phyloP scores from a whole-genome alignment of 768 basidiomycete genomes.

The Termitomyces sp. region DNA sequence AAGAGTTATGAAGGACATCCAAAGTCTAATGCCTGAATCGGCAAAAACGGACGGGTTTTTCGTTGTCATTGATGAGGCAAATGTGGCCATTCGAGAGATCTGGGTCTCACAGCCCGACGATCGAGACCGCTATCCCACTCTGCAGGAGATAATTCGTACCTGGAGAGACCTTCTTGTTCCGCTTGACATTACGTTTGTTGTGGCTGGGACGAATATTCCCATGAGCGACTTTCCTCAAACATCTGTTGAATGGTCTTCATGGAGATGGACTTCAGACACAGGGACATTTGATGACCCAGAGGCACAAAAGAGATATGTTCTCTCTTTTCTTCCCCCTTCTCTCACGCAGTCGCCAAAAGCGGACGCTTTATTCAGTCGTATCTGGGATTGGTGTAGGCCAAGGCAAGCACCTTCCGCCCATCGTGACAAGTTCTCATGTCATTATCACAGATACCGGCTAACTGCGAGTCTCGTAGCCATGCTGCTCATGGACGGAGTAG shows the following conservation, averaged over 20 bases:
- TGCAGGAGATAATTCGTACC: not conserved
- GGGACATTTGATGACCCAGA: not conserved
- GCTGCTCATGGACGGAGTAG: too few relatives aligned
- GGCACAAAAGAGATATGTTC: not conserved
- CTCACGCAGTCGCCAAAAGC: not conserved
- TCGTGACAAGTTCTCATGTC: too few relatives aligned
- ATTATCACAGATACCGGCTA: too few relatives aligned
- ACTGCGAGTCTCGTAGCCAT: too few relatives aligned
- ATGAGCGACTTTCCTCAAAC: not conserved
- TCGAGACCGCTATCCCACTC: not conserved
- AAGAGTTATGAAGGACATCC: not conserved
- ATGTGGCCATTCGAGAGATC: not conserved
- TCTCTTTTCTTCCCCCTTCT: not conserved
- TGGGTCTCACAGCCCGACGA: not conserved
- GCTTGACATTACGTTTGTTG: not conserved
- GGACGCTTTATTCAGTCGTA: not conserved
- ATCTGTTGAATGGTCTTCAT: not conserved
- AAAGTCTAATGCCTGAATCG: not conserved
- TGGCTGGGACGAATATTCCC: not conserved
- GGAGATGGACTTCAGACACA: not conserved
- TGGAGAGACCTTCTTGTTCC: not conserved
- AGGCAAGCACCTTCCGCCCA: too few relatives aligned
- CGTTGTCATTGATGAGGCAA: conserved; percentile 1
- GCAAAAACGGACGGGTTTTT: not conserved
- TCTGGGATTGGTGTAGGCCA: not conserved